Evolutionary conservation across 2,329 filamentous ascomycete species (phyloP).

Genomic region (Incumbomyces lentus): DNA sequence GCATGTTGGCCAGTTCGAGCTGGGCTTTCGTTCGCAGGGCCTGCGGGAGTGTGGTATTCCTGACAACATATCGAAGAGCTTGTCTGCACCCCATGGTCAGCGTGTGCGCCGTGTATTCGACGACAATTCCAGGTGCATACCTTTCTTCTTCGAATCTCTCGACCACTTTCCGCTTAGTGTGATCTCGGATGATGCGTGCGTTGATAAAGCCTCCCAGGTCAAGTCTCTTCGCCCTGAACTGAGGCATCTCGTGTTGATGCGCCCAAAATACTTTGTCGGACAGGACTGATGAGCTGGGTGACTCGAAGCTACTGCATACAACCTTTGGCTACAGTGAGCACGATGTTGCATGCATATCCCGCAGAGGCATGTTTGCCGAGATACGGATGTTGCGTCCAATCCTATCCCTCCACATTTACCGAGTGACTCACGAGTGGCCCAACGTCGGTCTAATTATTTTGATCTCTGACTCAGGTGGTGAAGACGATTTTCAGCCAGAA

Average conservation of each 20-base stretch:
- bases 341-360: no score
- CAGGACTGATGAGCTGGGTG: not conserved
- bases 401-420: no score
- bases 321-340: no score
- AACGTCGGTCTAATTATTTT: no score
- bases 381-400: no score
- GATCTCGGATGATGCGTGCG: slow-evolving; percentile 77
- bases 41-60: slow-evolving; percentile 75
- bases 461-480: no score
- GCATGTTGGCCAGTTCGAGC: slow-evolving; percentile 88
- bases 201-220: slow-evolving; percentile 85
- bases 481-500: no score
- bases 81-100: slow-evolving; percentile 49
- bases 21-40: slow-evolving; percentile 83
- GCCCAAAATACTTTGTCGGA: no score
- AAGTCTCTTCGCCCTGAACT: slow-evolving; percentile 82
- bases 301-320: not conserved
- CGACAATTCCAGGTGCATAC: slow-evolving; percentile 38
- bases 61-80: slow-evolving; percentile 85
- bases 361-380: no score
- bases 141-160: slow-evolving; percentile 78
- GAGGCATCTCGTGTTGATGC: slow-evolving; percentile 47
- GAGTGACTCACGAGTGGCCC: no score
- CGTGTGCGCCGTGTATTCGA: not conserved
- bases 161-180: slow-evolving; percentile 92